Evolutionary conservation across 2,329 filamentous ascomycete genomes (phyloP).

Genomic region (Aureobasidium sp.): DNA sequence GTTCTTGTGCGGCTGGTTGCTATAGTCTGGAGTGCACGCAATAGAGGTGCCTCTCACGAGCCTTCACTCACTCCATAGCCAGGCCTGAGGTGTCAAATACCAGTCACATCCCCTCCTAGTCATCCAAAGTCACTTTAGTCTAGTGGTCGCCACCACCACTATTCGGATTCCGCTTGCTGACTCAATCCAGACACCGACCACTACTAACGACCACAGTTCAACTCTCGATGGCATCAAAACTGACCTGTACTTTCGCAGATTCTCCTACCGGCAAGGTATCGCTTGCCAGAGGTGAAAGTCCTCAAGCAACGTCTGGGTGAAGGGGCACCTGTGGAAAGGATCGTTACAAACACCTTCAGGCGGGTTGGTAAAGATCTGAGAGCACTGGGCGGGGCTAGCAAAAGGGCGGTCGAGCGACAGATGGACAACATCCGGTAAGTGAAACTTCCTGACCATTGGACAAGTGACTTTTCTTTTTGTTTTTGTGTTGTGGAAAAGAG

Average conservation of each 20-base stretch:
- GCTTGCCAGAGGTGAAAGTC: background rate
- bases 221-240: background rate
- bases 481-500: background rate
- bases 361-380: slow-evolving; percentile 2
- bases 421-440: background rate
- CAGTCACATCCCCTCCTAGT: background rate
- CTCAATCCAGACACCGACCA: background rate
- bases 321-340: background rate
- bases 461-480: background rate
- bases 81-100: background rate
- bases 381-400: background rate
- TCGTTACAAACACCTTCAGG: background rate
- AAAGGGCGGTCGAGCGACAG: background rate
- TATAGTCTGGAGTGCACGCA: background rate
- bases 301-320: slow-evolving; percentile 3
- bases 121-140: background rate
- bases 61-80: background rate
- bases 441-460: background rate
- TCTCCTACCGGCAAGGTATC: background rate
- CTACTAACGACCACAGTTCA: background rate
- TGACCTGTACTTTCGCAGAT: background rate
- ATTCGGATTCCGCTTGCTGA: background rate
- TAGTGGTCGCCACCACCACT: background rate
- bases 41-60: background rate
- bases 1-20: background rate